A percentile compares a stretch with the other conserved stretches of the same genome.
phyloP scores from a whole-genome alignment of 2,329 filamentous ascomycete species.

The Podosphaera xanthii region DNA sequence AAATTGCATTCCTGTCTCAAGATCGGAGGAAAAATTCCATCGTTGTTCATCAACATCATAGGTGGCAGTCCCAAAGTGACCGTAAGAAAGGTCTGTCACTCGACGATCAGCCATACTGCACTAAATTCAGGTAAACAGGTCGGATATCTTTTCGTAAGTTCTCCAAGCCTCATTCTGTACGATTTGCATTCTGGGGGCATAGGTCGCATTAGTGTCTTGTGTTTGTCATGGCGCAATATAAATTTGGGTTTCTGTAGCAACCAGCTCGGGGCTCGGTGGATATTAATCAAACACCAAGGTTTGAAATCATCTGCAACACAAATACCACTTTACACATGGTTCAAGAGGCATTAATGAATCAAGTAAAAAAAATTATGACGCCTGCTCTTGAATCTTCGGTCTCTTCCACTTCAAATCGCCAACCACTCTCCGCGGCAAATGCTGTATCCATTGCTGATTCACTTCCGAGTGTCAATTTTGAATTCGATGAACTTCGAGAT shows the following conservation, averaged over 20 bases:
- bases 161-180: neutral
- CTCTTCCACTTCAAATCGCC: conserved; percentile 31
- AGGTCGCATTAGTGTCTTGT: neutral
- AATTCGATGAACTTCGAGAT: conserved; percentile 84
- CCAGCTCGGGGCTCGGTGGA: too few species aligned
- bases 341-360: too few species aligned
- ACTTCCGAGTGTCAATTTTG: conserved; percentile 79
- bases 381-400: conserved; percentile 46
- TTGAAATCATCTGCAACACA: too few species aligned
- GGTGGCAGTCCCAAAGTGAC: conserved; percentile 26
- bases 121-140: neutral
- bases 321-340: too few species aligned
- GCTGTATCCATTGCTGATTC: conserved; percentile 50
- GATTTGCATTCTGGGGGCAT: neutral
- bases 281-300: too few species aligned
- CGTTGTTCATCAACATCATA: conserved; percentile 19
- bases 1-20: conserved; percentile 6
- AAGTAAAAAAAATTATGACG: conserved; percentile 18
- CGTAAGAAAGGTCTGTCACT: conserved; percentile 25
- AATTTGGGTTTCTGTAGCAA: neutral
- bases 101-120: conserved; percentile 26
- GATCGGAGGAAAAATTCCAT: conserved; percentile 14
- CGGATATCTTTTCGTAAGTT: neutral
- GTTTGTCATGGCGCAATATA: neutral
- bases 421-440: conserved; percentile 27